Percentiles rank a stretch among this genome's conserved stretches.
Conservation (phyloP, 2,329 filamentous ascomycete species). For the Graphilbum ipis-grandicollis region DNA sequence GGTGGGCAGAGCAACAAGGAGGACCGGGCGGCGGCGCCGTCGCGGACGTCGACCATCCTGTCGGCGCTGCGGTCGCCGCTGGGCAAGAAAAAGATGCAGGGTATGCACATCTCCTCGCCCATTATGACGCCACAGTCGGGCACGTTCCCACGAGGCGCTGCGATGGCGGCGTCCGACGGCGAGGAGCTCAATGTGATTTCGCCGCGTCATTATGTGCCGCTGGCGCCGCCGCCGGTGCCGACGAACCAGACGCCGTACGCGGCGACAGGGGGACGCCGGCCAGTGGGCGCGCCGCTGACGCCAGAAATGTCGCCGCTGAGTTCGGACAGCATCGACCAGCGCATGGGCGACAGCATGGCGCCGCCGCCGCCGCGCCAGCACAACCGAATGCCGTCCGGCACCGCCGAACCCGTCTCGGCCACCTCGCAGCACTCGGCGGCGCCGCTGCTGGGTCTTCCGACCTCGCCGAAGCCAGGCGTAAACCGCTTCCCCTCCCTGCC, state of each 20-base stretch:
- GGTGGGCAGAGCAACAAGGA: constrained; percentile 23
- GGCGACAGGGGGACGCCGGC: not conserved
- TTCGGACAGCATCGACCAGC: constrained; percentile 38
- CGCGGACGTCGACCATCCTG: constrained; percentile 39
- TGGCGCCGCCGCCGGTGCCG: constrained; percentile 38
- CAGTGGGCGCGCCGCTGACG: constrained; percentile 22
- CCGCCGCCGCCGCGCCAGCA: constrained; percentile 12
- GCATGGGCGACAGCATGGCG: constrained; percentile 22
- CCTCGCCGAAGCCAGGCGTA: constrained; percentile 29
- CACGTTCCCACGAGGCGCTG: constrained; percentile 33
- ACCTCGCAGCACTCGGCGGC: constrained; percentile 31
- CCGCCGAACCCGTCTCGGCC: constrained; percentile 33
- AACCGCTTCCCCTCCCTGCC: constrained; percentile 21
- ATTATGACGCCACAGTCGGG: constrained; percentile 46
- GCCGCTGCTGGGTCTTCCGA: constrained; percentile 33
- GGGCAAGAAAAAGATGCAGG: constrained; percentile 33
- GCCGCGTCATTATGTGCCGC: constrained; percentile 39
- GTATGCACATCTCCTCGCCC: constrained; percentile 44
- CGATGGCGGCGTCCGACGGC: too few species aligned
- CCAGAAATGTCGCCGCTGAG: constrained; percentile 29
- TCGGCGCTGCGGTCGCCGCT: constrained; percentile 44
- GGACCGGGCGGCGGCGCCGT: constrained; percentile 35
- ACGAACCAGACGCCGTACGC: not conserved
- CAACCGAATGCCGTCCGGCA: constrained; percentile 18
- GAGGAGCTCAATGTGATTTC: constrained; percentile 41